Evolutionary conservation across 441 rosid genomes (phyloP).

Genomic region (Aquilaria agallochum): DNA sequence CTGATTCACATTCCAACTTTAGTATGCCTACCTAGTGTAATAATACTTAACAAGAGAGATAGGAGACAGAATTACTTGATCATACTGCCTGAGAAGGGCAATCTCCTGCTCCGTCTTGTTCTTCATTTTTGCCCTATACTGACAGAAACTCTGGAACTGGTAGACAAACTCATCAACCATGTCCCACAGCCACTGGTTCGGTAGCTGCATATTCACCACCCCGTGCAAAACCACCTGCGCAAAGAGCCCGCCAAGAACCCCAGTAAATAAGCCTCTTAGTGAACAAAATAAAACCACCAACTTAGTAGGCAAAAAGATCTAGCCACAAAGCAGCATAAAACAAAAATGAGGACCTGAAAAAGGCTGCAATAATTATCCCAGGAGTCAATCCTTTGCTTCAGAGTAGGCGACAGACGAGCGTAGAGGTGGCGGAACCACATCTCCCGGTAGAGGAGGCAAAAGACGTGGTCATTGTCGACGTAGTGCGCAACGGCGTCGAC

Average conservation of each 20-base stretch:
- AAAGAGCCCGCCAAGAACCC: slow-evolving; percentile 7
- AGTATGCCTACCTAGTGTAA: too few relatives aligned
- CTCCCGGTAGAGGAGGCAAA: slow-evolving; percentile 92
- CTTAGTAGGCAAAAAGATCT: neutral
- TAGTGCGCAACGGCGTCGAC: slow-evolving; percentile 80
- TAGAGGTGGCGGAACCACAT: slow-evolving; percentile 97
- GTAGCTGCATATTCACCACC: slow-evolving; percentile 94
- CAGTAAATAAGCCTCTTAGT: neutral
- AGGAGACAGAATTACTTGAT: slow-evolving; percentile 42
- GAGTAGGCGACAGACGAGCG: slow-evolving; percentile 81
- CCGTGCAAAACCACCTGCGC: slow-evolving; percentile 90
- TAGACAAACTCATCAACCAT: slow-evolving; percentile 99
- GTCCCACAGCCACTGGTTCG: slow-evolving; percentile 99
- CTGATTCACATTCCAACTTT: too few relatives aligned
- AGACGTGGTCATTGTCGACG: slow-evolving; percentile 91
- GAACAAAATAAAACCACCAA: neutral
- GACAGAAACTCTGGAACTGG: slow-evolving; percentile 96
- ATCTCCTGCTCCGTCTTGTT: slow-evolving; percentile 87
- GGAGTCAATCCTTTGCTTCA: slow-evolving; percentile 90
- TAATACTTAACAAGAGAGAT: too few relatives aligned
- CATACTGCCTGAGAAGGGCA: slow-evolving; percentile 64
- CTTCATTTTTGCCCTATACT: slow-evolving; percentile 94
- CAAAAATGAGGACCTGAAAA: slow-evolving; percentile 49
- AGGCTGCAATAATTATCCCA: slow-evolving; percentile 95
- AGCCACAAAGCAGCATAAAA: too few relatives aligned